Percentiles rank a stretch among this genome's conserved stretches.
Conservation (phyloP, 2,329 filamentous ascomycete species). For the Chaetomium globosum region DNA sequence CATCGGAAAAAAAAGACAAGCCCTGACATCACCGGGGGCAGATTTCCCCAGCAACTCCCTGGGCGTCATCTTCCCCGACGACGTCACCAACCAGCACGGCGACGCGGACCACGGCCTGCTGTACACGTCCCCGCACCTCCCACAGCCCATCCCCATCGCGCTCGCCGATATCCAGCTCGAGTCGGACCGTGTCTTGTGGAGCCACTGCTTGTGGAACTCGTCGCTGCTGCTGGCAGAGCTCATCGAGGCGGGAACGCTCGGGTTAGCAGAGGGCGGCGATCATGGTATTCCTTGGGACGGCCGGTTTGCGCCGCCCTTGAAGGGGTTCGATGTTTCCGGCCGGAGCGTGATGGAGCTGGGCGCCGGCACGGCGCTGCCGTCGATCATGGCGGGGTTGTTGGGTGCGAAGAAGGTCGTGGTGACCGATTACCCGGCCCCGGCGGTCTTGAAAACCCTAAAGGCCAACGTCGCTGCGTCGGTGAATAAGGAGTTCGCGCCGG, state of each 20-base stretch:
- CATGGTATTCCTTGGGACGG: constrained; percentile 8
- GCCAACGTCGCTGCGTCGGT: constrained; percentile 61
- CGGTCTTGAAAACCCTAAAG: constrained; percentile 61
- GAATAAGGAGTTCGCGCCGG: constrained; percentile 41
- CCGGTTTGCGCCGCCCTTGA: constrained; percentile 25
- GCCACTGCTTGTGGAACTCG: constrained; percentile 75
- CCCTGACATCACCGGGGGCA: neutral
- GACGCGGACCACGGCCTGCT: constrained; percentile 60
- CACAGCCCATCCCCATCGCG: constrained; percentile 48
- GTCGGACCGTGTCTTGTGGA: constrained; percentile 62
- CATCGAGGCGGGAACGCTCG: constrained; percentile 54
- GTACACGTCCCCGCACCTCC: constrained; percentile 59
- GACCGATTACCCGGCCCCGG: constrained; percentile 68
- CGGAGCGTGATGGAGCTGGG: constrained; percentile 65
- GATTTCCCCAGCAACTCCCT: constrained; percentile 61
- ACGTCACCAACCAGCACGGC: constrained; percentile 67
- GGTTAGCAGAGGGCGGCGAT: constrained; percentile 21
- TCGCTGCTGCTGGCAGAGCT: constrained; percentile 59
- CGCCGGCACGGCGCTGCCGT: constrained; percentile 62
- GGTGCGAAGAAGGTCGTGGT: constrained; percentile 57
- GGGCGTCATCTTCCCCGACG: constrained; percentile 68
- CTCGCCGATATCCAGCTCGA: constrained; percentile 55
- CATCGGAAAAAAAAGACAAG: constrained; percentile 52
- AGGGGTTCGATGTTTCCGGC: constrained; percentile 53
- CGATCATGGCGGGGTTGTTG: constrained; percentile 52